Evolutionary conservation across 805 yeast genomes (phyloP), one percentile per base, ranked within the genome.

Genomic region (Clavispora carvajalis): DNA sequence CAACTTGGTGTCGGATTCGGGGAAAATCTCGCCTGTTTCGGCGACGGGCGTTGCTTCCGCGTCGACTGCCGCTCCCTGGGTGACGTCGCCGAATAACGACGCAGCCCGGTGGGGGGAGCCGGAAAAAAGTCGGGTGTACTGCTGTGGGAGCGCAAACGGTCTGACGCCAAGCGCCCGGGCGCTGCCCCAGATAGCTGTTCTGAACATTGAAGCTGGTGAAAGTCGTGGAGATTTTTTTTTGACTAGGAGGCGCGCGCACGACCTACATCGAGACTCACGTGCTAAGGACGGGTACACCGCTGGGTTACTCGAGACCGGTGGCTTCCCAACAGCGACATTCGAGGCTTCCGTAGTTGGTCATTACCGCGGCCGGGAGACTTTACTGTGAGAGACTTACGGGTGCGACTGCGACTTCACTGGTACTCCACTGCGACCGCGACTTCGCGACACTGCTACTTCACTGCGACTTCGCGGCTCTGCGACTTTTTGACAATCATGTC

Each of bases 1-100:
- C 49, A 76, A 66, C 37, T 53, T 55, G 37, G 47, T 37, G 44
- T 69, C 74, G 23, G 58, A 53, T 28, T 57, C 49, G 4, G 67
- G 67, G 4, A 53, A 47, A 7, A 63, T 40, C 5, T 47, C 53
- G n/a, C 43, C 38, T 12, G 38, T 39, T n/a, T 47, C 46, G 18
- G 33, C 42, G 26, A 40, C 37, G n/a, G 33, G 12, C 5, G 24
- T n/a, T 5, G 24, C 31, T 21, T 21, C 23, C 21, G 36, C 7
- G 29, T 34, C 39, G 11, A 16, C 16, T 9, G 46, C 19, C 21
- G 47, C 43, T 25, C 49, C 41, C 35, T 54, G 50, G 15, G 69
- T 63, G 42, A 64, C 51, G 23, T 63, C 66, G 10, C 68, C 69
- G 44, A 64, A 63, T 19, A 63, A 38, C 39, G 52, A 59, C 33